phyloP scores from a whole-genome alignment of 2,329 filamentous ascomycete genomes.

The Aspergillus fischeri region DNA sequence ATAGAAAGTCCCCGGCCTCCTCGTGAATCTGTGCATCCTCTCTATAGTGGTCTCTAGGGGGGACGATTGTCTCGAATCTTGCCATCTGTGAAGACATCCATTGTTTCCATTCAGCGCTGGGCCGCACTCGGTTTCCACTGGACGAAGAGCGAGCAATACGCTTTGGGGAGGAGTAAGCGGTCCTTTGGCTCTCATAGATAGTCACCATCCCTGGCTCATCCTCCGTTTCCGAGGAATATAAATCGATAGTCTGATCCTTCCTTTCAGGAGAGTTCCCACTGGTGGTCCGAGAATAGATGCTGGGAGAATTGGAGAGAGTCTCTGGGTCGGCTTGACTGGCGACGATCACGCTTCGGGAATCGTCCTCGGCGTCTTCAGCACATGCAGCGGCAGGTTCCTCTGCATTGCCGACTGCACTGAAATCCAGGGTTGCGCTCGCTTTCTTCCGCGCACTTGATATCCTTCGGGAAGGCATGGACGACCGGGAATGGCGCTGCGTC shows the following conservation, averaged over 20 bases:
- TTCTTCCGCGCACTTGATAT: not conserved
- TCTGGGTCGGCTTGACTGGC: constrained; percentile 5
- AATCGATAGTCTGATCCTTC: constrained; percentile 3
- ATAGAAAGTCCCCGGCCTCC: constrained; percentile 17
- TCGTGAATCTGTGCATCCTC: constrained; percentile 37
- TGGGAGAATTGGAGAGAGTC: constrained; percentile 29
- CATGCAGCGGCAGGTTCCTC: not conserved
- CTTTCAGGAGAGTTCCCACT: constrained; percentile 28
- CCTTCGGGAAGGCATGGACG: not conserved
- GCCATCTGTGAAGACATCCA: constrained; percentile 37
- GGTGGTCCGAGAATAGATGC: constrained; percentile 42
- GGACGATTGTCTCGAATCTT: constrained; percentile 24
- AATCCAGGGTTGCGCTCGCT: not conserved
- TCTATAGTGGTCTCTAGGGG: constrained; percentile 31
- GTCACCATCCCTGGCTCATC: constrained; percentile 35
- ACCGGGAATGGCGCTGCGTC: constrained; percentile 1
- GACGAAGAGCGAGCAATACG: constrained; percentile 6
- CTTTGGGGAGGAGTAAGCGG: constrained; percentile 29
- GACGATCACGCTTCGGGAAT: constrained; percentile 18
- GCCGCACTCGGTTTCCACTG: constrained; percentile 9
- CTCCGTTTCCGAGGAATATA: constrained; percentile 5
- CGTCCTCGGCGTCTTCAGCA: constrained; percentile 13
- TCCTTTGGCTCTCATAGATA: constrained; percentile 30
- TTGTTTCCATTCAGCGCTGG: constrained; percentile 34
- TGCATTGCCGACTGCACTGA: not conserved